These are phyloP conservation scores for Quercus variabilis DNA, from an alignment of 306 rosid genomes.

Conservation along the genomic window DNA sequence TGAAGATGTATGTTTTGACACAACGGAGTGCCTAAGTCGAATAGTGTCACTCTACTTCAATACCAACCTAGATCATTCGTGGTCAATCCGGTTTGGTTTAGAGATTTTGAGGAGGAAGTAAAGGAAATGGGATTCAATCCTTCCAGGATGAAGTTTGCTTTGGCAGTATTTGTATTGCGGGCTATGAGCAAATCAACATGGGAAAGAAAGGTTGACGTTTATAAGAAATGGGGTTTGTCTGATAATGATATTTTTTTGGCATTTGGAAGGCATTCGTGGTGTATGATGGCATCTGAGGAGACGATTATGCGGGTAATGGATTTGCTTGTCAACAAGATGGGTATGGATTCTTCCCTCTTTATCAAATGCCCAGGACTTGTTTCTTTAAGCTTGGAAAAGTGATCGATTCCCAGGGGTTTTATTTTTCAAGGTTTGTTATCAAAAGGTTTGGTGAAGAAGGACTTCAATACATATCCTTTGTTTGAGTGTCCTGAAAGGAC, in stretches of 20 bases:
- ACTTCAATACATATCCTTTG: neutral
- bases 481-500: neutral
- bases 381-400: conserved; percentile 27
- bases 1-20: too few relatives aligned
- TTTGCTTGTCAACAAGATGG: conserved; percentile 31
- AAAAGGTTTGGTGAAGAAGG: conserved; percentile 23
- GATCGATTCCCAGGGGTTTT: conserved; percentile 34
- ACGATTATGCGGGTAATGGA: conserved; percentile 29
- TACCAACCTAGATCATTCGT: conserved; percentile 9
- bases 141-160: neutral
- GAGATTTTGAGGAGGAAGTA: conserved; percentile 19
- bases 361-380: conserved; percentile 3
- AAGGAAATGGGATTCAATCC: conserved; percentile 32
- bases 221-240: conserved; percentile 46
- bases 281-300: conserved; percentile 26
- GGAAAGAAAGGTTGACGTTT: conserved; percentile 28
- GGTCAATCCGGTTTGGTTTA: neutral
- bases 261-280: conserved; percentile 30
- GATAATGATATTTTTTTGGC: conserved; percentile 16
- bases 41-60: neutral
- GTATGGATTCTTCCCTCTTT: conserved; percentile 34
- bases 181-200: conserved; percentile 16
- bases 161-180: conserved; percentile 20
- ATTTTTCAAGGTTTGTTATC: conserved; percentile 28
- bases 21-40: conserved; percentile 16